phyloP scores from a whole-genome alignment of 1,284 basidiomycete genomes.

The Microbotryum violaceum region DNA sequence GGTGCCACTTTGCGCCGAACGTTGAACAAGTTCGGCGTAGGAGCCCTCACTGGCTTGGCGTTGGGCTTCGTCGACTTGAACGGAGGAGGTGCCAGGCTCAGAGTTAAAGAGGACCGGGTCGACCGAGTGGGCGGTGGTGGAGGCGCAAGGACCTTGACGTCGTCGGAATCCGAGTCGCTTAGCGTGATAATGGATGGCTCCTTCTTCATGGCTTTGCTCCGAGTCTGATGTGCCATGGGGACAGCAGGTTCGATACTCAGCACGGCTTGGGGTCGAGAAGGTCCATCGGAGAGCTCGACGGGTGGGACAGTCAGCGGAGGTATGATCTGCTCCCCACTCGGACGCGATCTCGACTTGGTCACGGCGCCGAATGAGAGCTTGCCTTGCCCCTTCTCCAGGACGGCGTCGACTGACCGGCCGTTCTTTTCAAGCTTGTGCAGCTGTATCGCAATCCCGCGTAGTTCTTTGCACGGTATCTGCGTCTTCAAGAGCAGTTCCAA shows the following conservation, averaged over 20 bases:
- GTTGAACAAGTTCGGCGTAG: background rate
- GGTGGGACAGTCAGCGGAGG: no score
- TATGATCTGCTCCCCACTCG: no score
- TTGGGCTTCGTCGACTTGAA: background rate
- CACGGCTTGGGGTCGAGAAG: no score
- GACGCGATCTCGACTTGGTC: no score
- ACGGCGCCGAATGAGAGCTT: slow-evolving; percentile 17
- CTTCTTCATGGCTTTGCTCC: background rate
- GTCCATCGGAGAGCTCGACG: no score
- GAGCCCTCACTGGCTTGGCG: background rate
- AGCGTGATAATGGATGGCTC: slow-evolving; percentile 8
- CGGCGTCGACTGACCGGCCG: slow-evolving; percentile 8
- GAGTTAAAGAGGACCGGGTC: background rate
- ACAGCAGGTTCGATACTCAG: no score
- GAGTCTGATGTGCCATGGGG: no score
- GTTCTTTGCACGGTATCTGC: slow-evolving; percentile 65
- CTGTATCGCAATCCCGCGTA: slow-evolving; percentile 88
- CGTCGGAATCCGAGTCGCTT: slow-evolving; percentile 15
- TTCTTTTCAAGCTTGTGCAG: slow-evolving; percentile 72
- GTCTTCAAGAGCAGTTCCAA: slow-evolving; percentile 57
- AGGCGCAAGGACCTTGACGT: background rate
- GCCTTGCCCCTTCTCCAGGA: slow-evolving; percentile 15
- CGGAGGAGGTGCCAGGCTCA: background rate
- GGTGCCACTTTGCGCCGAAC: background rate
- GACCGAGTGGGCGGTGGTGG: slow-evolving; percentile 4